Conservation (phyloP, 2,329 filamentous ascomycete species). For the Xylaria sp. region DNA sequence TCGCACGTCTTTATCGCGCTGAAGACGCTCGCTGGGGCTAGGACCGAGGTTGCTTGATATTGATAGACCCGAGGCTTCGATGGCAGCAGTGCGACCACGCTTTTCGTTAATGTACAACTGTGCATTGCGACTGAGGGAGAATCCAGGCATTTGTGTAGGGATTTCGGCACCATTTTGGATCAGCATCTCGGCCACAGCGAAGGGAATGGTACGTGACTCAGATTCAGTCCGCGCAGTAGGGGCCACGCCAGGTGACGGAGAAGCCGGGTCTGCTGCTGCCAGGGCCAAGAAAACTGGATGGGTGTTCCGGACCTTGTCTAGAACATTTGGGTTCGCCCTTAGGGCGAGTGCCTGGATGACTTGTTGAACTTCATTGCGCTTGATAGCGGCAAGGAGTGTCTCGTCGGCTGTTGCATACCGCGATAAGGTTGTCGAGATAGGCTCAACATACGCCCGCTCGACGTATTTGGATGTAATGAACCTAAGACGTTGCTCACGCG, state of each 20-base stretch:
- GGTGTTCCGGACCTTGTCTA: conserved; percentile 86
- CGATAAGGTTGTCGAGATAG: conserved; percentile 78
- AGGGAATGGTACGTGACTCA: conserved; percentile 70
- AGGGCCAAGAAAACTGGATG: conserved; percentile 91
- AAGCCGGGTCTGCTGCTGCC: conserved; percentile 89
- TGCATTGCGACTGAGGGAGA: conserved; percentile 83
- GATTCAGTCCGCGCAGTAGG: conserved; percentile 53
- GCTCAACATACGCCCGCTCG: conserved; percentile 82
- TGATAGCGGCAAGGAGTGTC: conserved; percentile 89
- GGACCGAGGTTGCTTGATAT: conserved; percentile 61
- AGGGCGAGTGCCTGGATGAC: conserved; percentile 91
- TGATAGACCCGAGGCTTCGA: conserved; percentile 55
- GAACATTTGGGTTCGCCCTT: conserved; percentile 84
- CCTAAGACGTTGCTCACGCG: conserved; percentile 87
- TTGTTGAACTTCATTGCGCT: conserved; percentile 94
- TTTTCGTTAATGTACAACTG: conserved; percentile 88
- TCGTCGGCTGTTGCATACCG: conserved; percentile 85
- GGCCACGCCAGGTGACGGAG: conserved; percentile 66
- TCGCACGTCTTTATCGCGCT: conserved; percentile 71
- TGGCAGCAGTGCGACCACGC: conserved; percentile 59
- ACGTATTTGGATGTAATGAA: conserved; percentile 98
- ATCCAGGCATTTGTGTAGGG: conserved; percentile 77
- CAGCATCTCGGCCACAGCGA: conserved; percentile 89
- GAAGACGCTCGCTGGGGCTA: conserved; percentile 58
- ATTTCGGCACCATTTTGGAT: conserved; percentile 95